Evolutionary conservation across 345 rosid species (phyloP).

Genomic region (Lepidium africanum): DNA sequence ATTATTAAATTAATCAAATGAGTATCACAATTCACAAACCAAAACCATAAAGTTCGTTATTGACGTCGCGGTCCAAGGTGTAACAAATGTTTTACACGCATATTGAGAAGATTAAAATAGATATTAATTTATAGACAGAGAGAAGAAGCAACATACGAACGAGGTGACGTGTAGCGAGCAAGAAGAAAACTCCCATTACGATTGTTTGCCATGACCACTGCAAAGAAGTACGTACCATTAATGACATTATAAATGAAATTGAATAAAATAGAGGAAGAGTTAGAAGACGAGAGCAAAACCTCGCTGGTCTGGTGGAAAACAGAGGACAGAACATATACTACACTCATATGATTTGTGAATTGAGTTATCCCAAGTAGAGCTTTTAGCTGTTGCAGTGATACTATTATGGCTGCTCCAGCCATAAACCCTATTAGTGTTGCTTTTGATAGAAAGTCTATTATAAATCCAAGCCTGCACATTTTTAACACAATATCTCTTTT

Average conservation of each 20-base stretch:
- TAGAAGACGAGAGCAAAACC: constrained; percentile 36
- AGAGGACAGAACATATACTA: constrained; percentile 76
- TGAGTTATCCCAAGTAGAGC: constrained; percentile 86
- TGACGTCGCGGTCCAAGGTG: not conserved
- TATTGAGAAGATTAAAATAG: not conserved
- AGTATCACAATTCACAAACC: too few relatives aligned
- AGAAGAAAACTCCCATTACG: constrained; percentile 81
- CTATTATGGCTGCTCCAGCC: constrained; percentile 97
- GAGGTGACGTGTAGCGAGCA: constrained; percentile 63
- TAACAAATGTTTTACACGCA: constrained; percentile 20
- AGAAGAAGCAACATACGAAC: constrained; percentile 55
- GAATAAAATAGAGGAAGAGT: not conserved
- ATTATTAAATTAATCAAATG: too few relatives aligned
- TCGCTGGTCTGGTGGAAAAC: constrained; percentile 64
- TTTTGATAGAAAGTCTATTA: constrained; percentile 84
- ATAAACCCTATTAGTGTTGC: constrained; percentile 89
- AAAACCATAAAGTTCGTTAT: too few relatives aligned
- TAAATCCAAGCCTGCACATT: constrained; percentile 68
- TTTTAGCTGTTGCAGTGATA: constrained; percentile 89
- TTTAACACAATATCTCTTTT: too few relatives aligned
- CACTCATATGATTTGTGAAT: constrained; percentile 76
- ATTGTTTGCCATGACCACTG: constrained; percentile 99
- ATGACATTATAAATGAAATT: not conserved
- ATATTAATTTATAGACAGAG: not conserved
- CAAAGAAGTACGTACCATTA: not conserved